Percentiles rank a stretch among this genome's conserved stretches.
These are phyloP conservation scores for Thozetella sp. DNA, from an alignment of 495 filamentous ascomycete genomes.

Conservation along the genomic window DNA sequence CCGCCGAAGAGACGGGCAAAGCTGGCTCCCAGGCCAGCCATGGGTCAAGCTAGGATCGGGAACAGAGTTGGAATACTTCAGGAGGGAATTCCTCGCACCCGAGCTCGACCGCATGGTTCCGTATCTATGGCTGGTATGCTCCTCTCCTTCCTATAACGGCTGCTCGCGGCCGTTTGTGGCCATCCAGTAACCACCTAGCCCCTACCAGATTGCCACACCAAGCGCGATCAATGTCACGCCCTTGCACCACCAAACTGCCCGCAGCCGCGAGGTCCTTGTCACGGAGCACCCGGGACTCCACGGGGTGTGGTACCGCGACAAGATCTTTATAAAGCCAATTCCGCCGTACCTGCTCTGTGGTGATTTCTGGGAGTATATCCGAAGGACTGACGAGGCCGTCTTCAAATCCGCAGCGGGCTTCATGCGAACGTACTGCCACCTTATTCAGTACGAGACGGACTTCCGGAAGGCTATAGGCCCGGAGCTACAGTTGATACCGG, in stretches of 20 bases:
- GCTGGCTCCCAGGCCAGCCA: too few relatives aligned
- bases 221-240: not conserved
- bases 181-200: too few relatives aligned
- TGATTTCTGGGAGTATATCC: constrained; percentile 10
- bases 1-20: too few relatives aligned
- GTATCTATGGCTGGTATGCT: too few relatives aligned
- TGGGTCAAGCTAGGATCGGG: too few relatives aligned
- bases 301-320: constrained; percentile 15
- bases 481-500: not conserved
- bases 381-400: not conserved
- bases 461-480: constrained; percentile 23
- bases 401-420: constrained; percentile 30
- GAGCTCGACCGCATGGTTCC: too few relatives aligned
- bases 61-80: too few relatives aligned
- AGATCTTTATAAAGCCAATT: constrained; percentile 10
- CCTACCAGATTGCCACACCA: not conserved
- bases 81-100: too few relatives aligned
- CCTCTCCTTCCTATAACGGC: too few relatives aligned
- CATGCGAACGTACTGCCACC: constrained; percentile 32
- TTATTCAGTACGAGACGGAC: constrained; percentile 42
- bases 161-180: too few relatives aligned
- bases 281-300: constrained; percentile 17
- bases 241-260: not conserved
- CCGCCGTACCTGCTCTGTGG: constrained; percentile 6
- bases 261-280: not conserved